Conservation (phyloP, 192 early-diverging fungal species). For the Coemansia sp. region DNA sequence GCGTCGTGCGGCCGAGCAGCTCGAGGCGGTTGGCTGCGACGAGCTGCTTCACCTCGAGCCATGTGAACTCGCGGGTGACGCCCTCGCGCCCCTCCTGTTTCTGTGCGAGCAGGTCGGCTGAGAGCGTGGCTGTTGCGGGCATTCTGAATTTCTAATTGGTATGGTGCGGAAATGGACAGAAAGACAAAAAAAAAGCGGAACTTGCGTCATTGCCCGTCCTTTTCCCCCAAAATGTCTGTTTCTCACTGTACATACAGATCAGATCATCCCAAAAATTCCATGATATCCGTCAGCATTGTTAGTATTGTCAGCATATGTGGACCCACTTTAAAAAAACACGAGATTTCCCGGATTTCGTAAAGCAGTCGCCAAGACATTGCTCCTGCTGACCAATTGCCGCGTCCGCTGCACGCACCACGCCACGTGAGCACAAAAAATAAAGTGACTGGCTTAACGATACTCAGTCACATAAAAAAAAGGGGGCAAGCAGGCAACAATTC, state of each 20-base stretch:
- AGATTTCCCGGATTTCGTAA: no score
- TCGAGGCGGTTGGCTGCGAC: constrained; percentile 36
- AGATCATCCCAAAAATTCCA: no score
- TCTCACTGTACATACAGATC: no score
- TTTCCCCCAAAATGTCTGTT: no score
- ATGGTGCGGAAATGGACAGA: no score
- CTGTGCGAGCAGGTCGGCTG: constrained; percentile 14
- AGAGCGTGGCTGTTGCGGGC: background rate
- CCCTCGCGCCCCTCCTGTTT: constrained; percentile 11
- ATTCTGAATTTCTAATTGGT: no score
- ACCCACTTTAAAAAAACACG: no score
- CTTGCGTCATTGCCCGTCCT: no score
- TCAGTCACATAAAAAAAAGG: background rate
- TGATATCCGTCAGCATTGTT: no score
- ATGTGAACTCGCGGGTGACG: constrained; percentile 28
- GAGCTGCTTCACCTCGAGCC: constrained; percentile 33
- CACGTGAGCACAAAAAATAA: background rate
- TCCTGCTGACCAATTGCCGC: background rate
- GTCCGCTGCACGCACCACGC: background rate
- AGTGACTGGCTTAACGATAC: background rate
- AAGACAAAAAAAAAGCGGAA: no score
- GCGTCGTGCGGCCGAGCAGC: constrained; percentile 28
- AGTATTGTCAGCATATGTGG: no score
- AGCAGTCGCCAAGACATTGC: no score
- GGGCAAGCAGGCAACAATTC: background rate